Percentiles rank a stretch among this genome's conserved stretches.
These are phyloP conservation scores for Aechmea fasciata DNA, from an alignment of 176 grass and related monocot genomes.

Conservation along the genomic window DNA sequence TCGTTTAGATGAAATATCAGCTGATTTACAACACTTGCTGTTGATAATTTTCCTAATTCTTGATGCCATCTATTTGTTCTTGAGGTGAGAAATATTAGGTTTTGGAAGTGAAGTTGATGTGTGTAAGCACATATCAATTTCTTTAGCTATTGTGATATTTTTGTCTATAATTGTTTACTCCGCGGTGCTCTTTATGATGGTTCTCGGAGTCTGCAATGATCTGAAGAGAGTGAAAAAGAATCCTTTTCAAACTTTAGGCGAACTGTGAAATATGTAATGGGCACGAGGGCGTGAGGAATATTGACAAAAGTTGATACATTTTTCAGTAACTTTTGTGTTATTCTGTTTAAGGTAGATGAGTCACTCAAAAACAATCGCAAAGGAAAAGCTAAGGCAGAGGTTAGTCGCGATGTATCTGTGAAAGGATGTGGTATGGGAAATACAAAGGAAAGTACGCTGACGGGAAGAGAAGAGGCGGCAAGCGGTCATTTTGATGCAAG, in stretches of 20 bases:
- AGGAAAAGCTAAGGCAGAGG: conserved; percentile 19
- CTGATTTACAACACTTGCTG: no score
- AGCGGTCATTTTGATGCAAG: conserved; percentile 16
- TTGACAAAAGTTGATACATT: background rate
- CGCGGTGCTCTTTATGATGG: no score
- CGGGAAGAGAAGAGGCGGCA: conserved; percentile 8
- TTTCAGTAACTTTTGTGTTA: background rate
- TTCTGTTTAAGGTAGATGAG: background rate
- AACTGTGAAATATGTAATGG: no score
- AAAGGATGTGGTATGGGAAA: conserved; percentile 11
- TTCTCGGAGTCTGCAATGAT: background rate
- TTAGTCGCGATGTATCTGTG: conserved; percentile 7
- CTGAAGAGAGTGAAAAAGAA: background rate
- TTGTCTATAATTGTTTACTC: no score
- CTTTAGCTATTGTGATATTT: no score
- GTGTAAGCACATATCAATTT: no score
- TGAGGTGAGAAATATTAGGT: no score
- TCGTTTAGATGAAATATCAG: background rate
- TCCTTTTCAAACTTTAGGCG: background rate
- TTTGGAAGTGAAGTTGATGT: no score
- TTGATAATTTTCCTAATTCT: no score
- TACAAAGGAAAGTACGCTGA: conserved; percentile 15
- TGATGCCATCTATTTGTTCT: no score
- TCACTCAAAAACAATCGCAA: conserved; percentile 21
- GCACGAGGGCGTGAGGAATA: background rate